These are phyloP conservation scores for Claviceps sp. DNA, from an alignment of 2,329 filamentous ascomycete genomes.

Conservation along the genomic window DNA sequence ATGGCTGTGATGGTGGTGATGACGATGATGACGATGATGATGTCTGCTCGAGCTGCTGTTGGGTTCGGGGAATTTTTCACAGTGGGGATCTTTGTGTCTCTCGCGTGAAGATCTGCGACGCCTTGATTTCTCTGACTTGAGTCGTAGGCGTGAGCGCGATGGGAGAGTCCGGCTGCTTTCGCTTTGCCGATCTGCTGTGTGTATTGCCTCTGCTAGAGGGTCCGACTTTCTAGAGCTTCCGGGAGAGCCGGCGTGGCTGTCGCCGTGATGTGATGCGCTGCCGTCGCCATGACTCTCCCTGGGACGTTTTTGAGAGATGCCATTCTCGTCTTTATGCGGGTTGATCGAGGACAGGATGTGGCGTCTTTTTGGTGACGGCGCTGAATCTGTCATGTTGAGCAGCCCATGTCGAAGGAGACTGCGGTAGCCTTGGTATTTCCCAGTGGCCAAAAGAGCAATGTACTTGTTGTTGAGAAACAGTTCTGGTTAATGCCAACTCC, in stretches of 20 bases:
- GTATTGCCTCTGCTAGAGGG: not conserved
- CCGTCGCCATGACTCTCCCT: not conserved
- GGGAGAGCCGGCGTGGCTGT: slow-evolving; percentile 3
- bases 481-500: no score
- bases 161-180: not conserved
- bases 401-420: slow-evolving; percentile 9
- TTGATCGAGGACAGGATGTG: slow-evolving; percentile 38
- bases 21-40: slow-evolving; percentile 11
- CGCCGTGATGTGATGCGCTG: not conserved
- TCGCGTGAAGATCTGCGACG: slow-evolving; percentile 1
- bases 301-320: not conserved
- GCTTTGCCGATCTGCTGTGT: not conserved
- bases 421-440: no score
- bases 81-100: slow-evolving; percentile 5
- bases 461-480: no score
- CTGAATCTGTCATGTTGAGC: slow-evolving; percentile 19
- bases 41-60: slow-evolving; percentile 12
- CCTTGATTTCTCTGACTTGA: slow-evolving; percentile 4
- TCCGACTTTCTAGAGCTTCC: not conserved
- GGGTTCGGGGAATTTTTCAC: slow-evolving; percentile 10
- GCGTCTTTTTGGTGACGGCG: slow-evolving; percentile 27
- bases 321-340: slow-evolving; percentile 12
- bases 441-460: no score
- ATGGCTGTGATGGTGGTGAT: slow-evolving; percentile 16
- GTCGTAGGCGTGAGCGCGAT: slow-evolving; percentile 2